phyloP scores from a whole-genome alignment of 805 yeast species.

The Helenozyma rhizophorensis region DNA sequence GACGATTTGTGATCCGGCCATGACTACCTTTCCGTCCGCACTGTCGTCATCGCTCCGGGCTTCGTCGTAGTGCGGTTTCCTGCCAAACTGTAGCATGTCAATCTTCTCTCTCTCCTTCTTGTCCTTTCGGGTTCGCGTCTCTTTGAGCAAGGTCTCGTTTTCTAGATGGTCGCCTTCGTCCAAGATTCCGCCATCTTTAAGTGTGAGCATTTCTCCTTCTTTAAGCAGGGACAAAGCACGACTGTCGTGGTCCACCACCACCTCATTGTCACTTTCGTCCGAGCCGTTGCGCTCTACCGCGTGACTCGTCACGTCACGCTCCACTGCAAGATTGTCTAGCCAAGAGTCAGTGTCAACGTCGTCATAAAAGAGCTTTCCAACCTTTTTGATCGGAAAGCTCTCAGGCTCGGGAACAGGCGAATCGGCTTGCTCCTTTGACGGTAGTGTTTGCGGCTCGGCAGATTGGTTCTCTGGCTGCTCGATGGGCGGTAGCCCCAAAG shows the following conservation, averaged over 20 bases:
- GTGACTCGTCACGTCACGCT: too few relatives aligned
- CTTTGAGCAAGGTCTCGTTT: slow-evolving; percentile 29
- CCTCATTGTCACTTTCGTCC: slow-evolving; percentile 40
- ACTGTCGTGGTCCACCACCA: slow-evolving; percentile 44
- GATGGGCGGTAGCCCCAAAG: slow-evolving; percentile 11
- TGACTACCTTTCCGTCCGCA: not conserved
- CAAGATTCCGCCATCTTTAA: slow-evolving; percentile 45
- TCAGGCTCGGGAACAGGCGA: slow-evolving; percentile 1
- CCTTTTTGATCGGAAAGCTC: slow-evolving; percentile 1
- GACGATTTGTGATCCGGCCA: slow-evolving; percentile 4
- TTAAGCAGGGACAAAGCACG: slow-evolving; percentile 34
- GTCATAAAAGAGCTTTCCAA: slow-evolving; percentile 16
- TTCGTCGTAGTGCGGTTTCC: slow-evolving; percentile 1
- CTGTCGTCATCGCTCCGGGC: slow-evolving; percentile 12
- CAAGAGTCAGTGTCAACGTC: slow-evolving; percentile 10
- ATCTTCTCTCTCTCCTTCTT: slow-evolving; percentile 22
- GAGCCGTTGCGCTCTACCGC: too few relatives aligned
- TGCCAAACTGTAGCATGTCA: slow-evolving; percentile 4
- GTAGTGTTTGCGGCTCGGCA: not conserved
- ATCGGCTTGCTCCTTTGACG: too few relatives aligned
- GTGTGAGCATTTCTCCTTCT: slow-evolving; percentile 50
- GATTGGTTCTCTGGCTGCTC: slow-evolving; percentile 9
- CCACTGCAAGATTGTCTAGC: slow-evolving; percentile 20
- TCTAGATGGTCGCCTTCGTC: slow-evolving; percentile 32
- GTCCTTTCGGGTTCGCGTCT: slow-evolving; percentile 26